A percentile compares a stretch with the other conserved stretches of the same genome.
Conservation (phyloP, 805 yeast species). For the Hanseniaspora lachancei region DNA sequence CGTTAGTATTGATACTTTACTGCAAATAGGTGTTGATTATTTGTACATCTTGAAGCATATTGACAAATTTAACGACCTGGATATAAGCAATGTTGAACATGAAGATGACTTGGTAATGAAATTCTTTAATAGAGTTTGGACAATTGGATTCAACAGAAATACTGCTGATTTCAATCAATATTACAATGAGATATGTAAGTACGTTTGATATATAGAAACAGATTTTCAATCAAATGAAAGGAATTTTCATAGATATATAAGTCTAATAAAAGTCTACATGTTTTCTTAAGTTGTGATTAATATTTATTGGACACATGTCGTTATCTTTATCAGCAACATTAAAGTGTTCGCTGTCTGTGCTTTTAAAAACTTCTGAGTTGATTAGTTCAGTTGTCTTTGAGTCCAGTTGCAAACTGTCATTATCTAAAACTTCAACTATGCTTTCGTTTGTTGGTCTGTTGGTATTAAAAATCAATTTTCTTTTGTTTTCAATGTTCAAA, state of each 20-base stretch:
- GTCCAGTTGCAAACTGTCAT: constrained; percentile 1
- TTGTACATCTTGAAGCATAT: neutral
- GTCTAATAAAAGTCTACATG: constrained; percentile 38
- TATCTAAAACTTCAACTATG: constrained; percentile 23
- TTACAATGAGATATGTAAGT: constrained; percentile 4
- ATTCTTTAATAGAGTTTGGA: neutral
- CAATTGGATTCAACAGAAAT: constrained; percentile 1
- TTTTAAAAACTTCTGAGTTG: constrained; percentile 15
- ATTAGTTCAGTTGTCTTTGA: constrained; percentile 14
- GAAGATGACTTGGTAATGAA: neutral
- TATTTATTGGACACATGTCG: constrained; percentile 39
- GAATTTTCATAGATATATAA: neutral
- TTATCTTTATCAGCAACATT: constrained; percentile 25
- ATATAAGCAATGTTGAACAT: neutral
- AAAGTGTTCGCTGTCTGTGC: constrained; percentile 25
- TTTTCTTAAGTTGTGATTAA: constrained; percentile 39
- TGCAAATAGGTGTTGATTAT: constrained; percentile 10
- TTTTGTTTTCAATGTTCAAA: constrained; percentile 15
- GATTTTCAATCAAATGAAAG: neutral
- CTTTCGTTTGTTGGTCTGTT: constrained; percentile 16
- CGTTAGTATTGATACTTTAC: neutral
- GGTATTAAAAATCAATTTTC: constrained; percentile 28
- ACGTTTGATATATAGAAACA: neutral
- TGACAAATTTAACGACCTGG: neutral
- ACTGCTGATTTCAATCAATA: constrained; percentile 4